Base-by-base conservation (phyloP, 352 stramenopile species). In the Phytophthora litchii region DNA sequence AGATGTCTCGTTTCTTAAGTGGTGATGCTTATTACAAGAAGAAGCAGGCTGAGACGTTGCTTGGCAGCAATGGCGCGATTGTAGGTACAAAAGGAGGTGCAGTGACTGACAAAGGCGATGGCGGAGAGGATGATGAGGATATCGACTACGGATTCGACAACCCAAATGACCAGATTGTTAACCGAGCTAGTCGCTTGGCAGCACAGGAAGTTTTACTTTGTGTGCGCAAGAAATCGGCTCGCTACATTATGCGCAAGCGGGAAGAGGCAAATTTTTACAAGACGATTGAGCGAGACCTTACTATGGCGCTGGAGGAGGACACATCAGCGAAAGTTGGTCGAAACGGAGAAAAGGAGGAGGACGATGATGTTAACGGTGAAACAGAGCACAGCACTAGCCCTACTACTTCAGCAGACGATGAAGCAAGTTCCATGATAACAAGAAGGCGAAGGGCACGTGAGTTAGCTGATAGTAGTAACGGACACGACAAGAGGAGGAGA, bases 141-240 rank as follows among this genome's bases (percentile, higher is more conserved):
- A 88, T 90, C 51, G 83, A 94, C 63, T 94, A 91, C 47, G 85
- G 85, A 34, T 94, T 94, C 45, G 79, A 94, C 34, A 91, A 94
- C 38, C 77, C 75, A 7, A 94, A 91, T 55, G 79, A 91, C 12
- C 76, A 86, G 56, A 89, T 92, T 48, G 79, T 94, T 14, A 89
- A 89, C 47, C 77, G 80, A 27, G 85, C 85, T 1, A 91, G 81
- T 73, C 76, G 83, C 4, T 65, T 89, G 42, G 82, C 85, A 7
- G 85, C 85, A 0, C 71, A 91, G 51, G 78, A 91, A 60, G 78
- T 88, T 41, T 54, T 94, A 17, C 43, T 82, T 42, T 74, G 74
- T 35, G 83, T 94, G 29, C 80, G 83, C 11, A 84, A 80, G 38
- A 91, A 90, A 61, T 89, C 80, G 11, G 72, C 75, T 48, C 80